Evolutionary conservation across 2,329 filamentous ascomycete species (phyloP).

Genomic region (Alternaria angustiovoidea): DNA sequence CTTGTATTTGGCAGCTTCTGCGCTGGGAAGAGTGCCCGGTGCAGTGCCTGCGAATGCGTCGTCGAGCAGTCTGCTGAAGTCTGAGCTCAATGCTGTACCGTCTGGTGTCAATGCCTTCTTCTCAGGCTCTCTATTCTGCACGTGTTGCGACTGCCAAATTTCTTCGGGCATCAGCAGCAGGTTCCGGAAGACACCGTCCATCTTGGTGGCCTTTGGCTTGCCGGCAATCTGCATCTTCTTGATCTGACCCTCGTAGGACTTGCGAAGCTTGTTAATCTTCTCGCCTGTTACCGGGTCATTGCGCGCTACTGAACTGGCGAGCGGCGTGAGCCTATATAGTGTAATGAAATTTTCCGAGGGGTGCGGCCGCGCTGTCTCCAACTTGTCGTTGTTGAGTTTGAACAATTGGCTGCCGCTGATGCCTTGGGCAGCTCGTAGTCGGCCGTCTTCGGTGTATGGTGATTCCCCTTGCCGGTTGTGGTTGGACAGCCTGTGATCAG

Average conservation of each 20-base stretch:
- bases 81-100: conserved; percentile 32
- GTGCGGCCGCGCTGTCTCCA: conserved; percentile 62
- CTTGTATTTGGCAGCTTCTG: conserved; percentile 54
- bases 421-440: conserved; percentile 40
- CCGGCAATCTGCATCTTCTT: conserved; percentile 59
- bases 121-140: conserved; percentile 52
- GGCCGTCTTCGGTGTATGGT: conserved; percentile 35
- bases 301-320: conserved; percentile 67
- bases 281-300: conserved; percentile 69
- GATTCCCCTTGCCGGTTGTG: conserved; percentile 55
- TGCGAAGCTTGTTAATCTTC: conserved; percentile 69
- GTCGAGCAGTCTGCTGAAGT: conserved; percentile 48
- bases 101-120: conserved; percentile 39
- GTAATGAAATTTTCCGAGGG: conserved; percentile 66
- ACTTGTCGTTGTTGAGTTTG: conserved; percentile 47
- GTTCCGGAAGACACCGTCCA: conserved; percentile 46
- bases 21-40: conserved; percentile 53
- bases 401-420: conserved; percentile 45
- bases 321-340: conserved; percentile 64
- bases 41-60: conserved; percentile 53
- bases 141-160: conserved; percentile 51
- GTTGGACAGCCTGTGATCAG: conserved; percentile 54
- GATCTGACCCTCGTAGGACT: conserved; percentile 63
- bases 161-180: conserved; percentile 51
- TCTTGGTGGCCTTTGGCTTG: conserved; percentile 57